Evolutionary conservation across 2,329 filamentous ascomycete species (phyloP), one percentile per base, ranked within the genome.

Genomic region (Alternaria panax): DNA sequence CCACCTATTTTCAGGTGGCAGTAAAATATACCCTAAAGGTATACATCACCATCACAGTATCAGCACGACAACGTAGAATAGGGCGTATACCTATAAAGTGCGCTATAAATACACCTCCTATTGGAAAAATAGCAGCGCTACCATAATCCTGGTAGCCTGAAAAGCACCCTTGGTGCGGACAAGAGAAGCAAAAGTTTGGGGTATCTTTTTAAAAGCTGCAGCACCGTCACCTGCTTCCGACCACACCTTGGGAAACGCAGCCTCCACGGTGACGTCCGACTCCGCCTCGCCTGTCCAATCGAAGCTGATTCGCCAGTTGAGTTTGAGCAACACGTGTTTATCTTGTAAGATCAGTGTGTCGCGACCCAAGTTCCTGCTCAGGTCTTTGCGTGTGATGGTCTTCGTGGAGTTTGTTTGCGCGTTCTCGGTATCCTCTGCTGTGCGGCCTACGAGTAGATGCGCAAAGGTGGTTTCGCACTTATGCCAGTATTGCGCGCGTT

Each of bases 201-300:
- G 85, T 5, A 92, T 82, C 53, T 83, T 85, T 1, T 81, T 79
- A 18, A 27, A 92, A 76, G 40, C 82, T 83, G n/a, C 30, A 82
- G 82, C 22, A 84, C 80, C 8, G 82, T 79, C 28, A 65, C 91
- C 89, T 42, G 79, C 80, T 57, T 86, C 81, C 59, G 85, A 84
- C 89, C 89, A 92, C 71, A 85, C 86, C 7, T 80, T 81, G 0
- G 89, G 89, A 40, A 88, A 79, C 5, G 85, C 84, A 2, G 87
- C 79, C 62, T 86, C 72, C 11, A 88, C 80, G 5, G 78, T 79
- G 16, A 91, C 76, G 43, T 80, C 80, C 65, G 85, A 90, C 68
- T 85, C 84, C 5, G 87, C 89, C 70, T 92, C 90, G 6, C 90
- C 90, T 0, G 88, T 89, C 89, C 89, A 92, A 74, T 92, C 89